Evolutionary conservation across 192 early-diverging fungal species (phyloP), one percentile per base, ranked within the genome.

Genomic region (Polychytrium aggregatum): DNA sequence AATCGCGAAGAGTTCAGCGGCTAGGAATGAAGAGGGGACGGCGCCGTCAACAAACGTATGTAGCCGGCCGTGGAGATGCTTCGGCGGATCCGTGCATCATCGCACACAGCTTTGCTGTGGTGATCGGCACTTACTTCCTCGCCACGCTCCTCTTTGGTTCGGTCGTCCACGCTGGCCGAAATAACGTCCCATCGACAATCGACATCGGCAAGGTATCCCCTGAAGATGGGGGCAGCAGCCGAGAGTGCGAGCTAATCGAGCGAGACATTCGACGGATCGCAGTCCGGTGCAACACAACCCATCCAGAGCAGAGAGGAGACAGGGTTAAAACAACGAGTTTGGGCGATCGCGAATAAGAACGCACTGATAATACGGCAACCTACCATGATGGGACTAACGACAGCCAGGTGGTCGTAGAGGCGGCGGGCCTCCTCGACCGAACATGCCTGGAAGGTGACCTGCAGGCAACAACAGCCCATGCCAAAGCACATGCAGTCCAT

Each of bases 401-500:
- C 75, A 7, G 89, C 88, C 52, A 98, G 77, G 43, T 94, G 88
- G 70, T 98, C 95, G 63, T 97, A 98, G 44, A 98, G 71, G 51
- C 81, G 56, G 38, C 95, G 76, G 16, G 91, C 95, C 63, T 91
- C 87, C 56, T 90, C 82, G 6, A 98, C 82, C 50, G 85, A 85
- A 55, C 85, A 88, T 27, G 92, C 91, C 63, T 98, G 95, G 53
- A 98, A 85, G 27, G 95, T 98, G 60, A 98, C 88, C 62, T 98
- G 95, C 22, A 98, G 71, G 57, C 95, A 98, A 53, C 82, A 92
- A 68, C 88, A 93, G 42, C 95, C 95, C 93, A 98, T 98, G 20
- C 95, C 92, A 74, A 98, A 97, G 48, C 86, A 87, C 95, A 98
- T 98, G 20, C 85, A 80, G 54, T 97, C 95, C 86, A 98, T 87